Evolutionary conservation across 305 asterid genomes (phyloP).

Genomic region (Fraxinus baroniana): DNA sequence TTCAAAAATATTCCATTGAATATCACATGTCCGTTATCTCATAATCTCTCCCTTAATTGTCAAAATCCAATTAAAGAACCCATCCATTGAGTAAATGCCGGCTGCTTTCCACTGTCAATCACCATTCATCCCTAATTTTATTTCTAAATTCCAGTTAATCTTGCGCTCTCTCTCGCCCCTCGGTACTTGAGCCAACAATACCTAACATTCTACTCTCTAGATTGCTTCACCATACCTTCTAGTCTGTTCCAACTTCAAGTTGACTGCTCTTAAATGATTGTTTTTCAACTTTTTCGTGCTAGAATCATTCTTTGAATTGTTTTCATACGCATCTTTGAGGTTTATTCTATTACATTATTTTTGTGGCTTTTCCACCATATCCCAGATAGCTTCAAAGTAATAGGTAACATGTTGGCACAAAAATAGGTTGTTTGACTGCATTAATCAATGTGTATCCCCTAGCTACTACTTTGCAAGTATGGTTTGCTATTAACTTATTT

Average conservation of each 20-base stretch:
- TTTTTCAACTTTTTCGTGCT: not conserved
- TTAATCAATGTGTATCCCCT: not conserved
- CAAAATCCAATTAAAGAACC: not conserved
- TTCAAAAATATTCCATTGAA: not conserved
- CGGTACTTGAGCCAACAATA: not conserved
- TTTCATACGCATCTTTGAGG: not conserved
- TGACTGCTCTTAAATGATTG: not conserved
- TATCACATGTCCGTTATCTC: not conserved
- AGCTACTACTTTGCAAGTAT: not conserved
- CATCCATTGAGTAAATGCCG: not conserved
- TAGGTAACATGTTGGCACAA: not conserved
- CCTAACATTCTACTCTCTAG: not conserved
- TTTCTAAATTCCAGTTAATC: not conserved
- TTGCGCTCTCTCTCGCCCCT: not conserved
- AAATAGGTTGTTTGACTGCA: not conserved
- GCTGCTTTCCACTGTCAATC: not conserved
- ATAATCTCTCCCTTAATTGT: not conserved
- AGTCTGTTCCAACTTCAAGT: not conserved
- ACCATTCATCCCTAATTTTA: not conserved
- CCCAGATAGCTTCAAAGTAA: not conserved
- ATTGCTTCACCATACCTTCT: not conserved
- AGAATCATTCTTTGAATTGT: not conserved
- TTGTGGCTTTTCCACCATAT: not conserved
- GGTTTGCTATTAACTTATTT: not conserved
- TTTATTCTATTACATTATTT: not conserved